Base-by-base conservation (phyloP, 805 yeast genomes). In the Metschnikowia shivogae region DNA sequence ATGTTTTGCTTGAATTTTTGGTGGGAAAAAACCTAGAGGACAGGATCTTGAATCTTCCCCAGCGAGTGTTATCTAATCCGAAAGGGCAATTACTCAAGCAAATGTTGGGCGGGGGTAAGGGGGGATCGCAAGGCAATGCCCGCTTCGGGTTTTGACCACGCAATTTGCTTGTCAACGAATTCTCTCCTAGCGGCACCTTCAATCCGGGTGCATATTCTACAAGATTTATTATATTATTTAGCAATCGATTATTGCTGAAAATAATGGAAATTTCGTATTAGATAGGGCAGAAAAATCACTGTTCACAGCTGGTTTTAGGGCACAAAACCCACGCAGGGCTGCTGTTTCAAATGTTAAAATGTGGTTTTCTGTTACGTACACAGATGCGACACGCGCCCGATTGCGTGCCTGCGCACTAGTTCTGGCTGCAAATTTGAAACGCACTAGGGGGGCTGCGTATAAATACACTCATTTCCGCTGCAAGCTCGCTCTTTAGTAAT, bases 21-120 rank as follows among this genome's bases (percentile, higher is more conserved):
- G 80, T 77, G 20, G 85, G 82, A 6, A 65, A 67, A 46, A 71
- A 65, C 41, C 67, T 83, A 33, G 88, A 86, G 10, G 68, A 67
- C 17, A 65, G 76, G 41, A 81, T 82, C 19, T 58, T 72, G 33
- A 59, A 67, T 14, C 67, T 82, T 17, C 87, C 89, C 0, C 70
- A 72, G 39, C 67, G 66, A 32, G 86, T 69, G 11, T 77, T 70
- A 50, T 56, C 54, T 36, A 56, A 66, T 6, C 71, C 72, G 2
- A 64, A 64, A 39, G 73, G 73, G 4, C 65, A 59, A 40, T 44
- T 65, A 46, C 58, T 69, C 24, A 55, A 55, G 40, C 67, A 63
- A 37, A 59, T 69, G 65, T 49, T 68, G 20, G 67, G 70, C 19
- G 55, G 53, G 3, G 47, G 50, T 4, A 39, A 38, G 3, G 55